Base-by-base conservation (phyloP, 129 eudicot species). In the Silybum marianum region DNA sequence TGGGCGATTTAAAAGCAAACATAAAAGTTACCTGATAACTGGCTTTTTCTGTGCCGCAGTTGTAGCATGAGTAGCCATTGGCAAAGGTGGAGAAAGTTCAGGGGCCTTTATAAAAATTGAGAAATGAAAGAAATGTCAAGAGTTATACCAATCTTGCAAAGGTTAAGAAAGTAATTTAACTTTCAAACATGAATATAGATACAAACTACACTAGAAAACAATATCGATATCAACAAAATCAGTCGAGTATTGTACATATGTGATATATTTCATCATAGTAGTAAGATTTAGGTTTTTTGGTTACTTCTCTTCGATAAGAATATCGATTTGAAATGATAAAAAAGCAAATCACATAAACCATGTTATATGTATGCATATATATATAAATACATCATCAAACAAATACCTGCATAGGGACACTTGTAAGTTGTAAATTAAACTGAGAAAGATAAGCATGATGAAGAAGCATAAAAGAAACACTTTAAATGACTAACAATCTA, bases 41-140 rank as follows among this genome's bases (percentile, higher is more conserved):
- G 95, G 95, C 85, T 82, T 90, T 75, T 40, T 86, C 77, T 80
- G 90, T 70, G 76, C 63, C 1, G 85, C 83, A 74, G 87, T 48
- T 36, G 90, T 58, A 40, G 89, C 69, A 76, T 75, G 81, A 54
- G 70, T 77, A 14, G 71, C 76, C 69, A 42, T 78, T 28, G 90
- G 72, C 68, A 76, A 69, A 62, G 88, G 87, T 34, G 78, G 86
- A 30, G 51, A 40, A 54, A 90, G 90, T 74, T 90, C 95, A 72
- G 86, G 58, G 8, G 87, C 87, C 95, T 90, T 72, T 39, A 70
- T n/a, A 30, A 32, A 72, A 72, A 70, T 72, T 8, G 13, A 19
- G 13, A 80, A 67, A 62, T 8, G 63, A 54, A 69, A 67, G 19
- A 3, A 75, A 71, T 4, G 25, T 34, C 23, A 36, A 65, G 38